Evolutionary conservation across 164 flowering plant species (phyloP).

Genomic region (Brasenia schreberi): DNA sequence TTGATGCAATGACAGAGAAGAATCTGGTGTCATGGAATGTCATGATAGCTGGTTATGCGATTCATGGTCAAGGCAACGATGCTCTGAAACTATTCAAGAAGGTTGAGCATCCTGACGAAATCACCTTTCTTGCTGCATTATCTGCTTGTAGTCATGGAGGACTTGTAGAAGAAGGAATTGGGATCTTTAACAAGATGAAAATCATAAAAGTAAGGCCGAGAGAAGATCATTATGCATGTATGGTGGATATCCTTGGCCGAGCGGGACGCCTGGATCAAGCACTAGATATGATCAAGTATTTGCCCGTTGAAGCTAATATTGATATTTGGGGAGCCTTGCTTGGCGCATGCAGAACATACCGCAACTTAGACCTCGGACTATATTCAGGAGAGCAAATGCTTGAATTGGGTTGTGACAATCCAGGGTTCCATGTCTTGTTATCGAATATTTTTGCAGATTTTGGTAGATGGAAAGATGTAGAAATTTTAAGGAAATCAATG

Average conservation of each 20-base stretch:
- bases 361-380: constrained; percentile 13
- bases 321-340: constrained; percentile 20
- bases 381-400: constrained; percentile 11
- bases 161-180: constrained; percentile 16
- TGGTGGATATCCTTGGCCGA: constrained; percentile 19
- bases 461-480: constrained; percentile 21
- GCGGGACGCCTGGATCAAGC: constrained; percentile 18
- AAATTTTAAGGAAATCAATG: constrained; percentile 19
- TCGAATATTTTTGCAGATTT: constrained; percentile 19
- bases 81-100: constrained; percentile 14
- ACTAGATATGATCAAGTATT: constrained; percentile 9
- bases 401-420: constrained; percentile 12
- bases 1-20: constrained; percentile 14
- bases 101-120: constrained; percentile 18
- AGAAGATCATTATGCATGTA: constrained; percentile 19
- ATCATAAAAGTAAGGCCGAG: constrained; percentile 8
- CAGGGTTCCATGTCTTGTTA: constrained; percentile 17
- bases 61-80: constrained; percentile 16
- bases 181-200: constrained; percentile 19
- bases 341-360: constrained; percentile 15
- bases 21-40: constrained; percentile 18
- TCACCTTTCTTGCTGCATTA: constrained; percentile 16
- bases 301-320: constrained; percentile 11
- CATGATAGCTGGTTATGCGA: constrained; percentile 17
- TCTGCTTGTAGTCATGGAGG: constrained; percentile 28